phyloP scores from a whole-genome alignment of 352 stramenopile species.

The Pythium graminicola region DNA sequence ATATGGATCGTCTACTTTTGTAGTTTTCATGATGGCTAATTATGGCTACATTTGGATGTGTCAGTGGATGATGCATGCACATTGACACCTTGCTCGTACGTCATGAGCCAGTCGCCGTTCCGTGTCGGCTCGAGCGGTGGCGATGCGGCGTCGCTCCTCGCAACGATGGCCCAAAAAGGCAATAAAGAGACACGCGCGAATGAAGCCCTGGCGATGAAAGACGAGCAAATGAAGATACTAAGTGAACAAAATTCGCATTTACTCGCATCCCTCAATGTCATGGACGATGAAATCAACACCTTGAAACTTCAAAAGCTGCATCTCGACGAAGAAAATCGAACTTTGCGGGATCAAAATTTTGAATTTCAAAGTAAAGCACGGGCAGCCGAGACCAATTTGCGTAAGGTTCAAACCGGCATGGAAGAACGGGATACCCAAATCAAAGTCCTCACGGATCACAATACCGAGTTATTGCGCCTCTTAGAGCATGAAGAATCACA shows the following conservation, averaged over 20 bases:
- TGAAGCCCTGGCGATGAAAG: conserved; percentile 94
- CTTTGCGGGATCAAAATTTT: conserved; percentile 90
- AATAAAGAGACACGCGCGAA: conserved; percentile 84
- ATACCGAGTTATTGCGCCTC: conserved; percentile 91
- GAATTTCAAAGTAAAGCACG: conserved; percentile 87
- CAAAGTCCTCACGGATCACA: conserved; percentile 93
- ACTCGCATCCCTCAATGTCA: conserved; percentile 80
- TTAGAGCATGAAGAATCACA: conserved; percentile 94
- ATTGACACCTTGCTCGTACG: too few relatives aligned
- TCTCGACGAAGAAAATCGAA: conserved; percentile 89
- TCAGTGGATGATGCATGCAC: too few relatives aligned
- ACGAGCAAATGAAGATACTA: conserved; percentile 94
- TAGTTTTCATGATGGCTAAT: too few relatives aligned
- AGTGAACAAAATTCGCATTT: conserved; percentile 89
- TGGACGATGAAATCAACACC: conserved; percentile 69
- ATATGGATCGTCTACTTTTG: too few relatives aligned
- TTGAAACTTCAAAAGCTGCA: conserved; percentile 57
- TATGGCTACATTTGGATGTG: too few relatives aligned
- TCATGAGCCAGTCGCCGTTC: conserved; percentile 28
- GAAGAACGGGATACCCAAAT: conserved; percentile 92
- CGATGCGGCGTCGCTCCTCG: conserved; percentile 34
- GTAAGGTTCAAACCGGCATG: conserved; percentile 68
- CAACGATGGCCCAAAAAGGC: conserved; percentile 49
- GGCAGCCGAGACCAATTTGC: conserved; percentile 81
- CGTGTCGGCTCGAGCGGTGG: conserved; percentile 8